phyloP scores from a whole-genome alignment of 1,284 basidiomycete species.

The Ceratobasidium sp. region DNA sequence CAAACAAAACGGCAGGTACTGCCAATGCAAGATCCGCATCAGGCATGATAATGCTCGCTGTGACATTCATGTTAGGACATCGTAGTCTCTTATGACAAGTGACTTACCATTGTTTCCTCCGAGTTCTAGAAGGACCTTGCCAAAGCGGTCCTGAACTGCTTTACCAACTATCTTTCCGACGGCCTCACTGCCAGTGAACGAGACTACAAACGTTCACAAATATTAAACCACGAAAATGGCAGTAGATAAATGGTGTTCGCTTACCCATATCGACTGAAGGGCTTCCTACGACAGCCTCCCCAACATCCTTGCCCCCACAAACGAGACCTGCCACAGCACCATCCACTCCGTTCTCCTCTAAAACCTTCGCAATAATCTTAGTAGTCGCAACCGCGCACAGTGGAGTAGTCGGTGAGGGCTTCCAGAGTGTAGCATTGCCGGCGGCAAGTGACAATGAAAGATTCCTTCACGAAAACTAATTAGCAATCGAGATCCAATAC shows the following conservation, averaged over 20 bases:
- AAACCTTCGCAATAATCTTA: constrained; percentile 82
- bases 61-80: constrained; percentile 46
- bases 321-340: constrained; percentile 87
- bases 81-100: constrained; percentile 12
- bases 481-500: constrained; percentile 44
- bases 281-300: constrained; percentile 82
- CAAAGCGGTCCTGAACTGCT: constrained; percentile 83
- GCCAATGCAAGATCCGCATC: constrained; percentile 93
- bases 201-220: constrained; percentile 65
- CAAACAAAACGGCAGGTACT: constrained; percentile 91
- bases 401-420: constrained; percentile 91
- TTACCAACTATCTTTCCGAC: constrained; percentile 88
- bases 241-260: constrained; percentile 15
- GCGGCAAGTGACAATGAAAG: constrained; percentile 89
- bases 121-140: constrained; percentile 88
- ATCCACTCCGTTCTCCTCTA: constrained; percentile 85
- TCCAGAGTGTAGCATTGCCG: constrained; percentile 96
- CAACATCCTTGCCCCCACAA: constrained; percentile 85
- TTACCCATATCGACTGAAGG: constrained; percentile 80
- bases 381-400: constrained; percentile 90
- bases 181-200: constrained; percentile 93
- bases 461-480: constrained; percentile 72
- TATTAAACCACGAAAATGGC: background rate
- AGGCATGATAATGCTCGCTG: constrained; percentile 83
- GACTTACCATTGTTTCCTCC: constrained; percentile 91